Evolutionary conservation across 192 early-diverging fungal species (phyloP).

Genomic region (Backusella sp.): DNA sequence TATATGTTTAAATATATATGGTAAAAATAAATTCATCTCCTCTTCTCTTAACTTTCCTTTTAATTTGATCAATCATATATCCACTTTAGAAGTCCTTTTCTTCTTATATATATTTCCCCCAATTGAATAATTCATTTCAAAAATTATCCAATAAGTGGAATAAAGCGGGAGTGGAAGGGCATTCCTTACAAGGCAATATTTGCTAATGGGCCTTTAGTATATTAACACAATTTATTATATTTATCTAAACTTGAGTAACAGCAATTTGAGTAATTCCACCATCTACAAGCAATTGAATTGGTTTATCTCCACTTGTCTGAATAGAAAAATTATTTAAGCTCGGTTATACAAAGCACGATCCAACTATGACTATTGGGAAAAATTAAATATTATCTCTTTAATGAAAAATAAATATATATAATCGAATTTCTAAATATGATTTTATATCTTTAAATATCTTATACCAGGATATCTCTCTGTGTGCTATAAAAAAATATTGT

Average conservation of each 20-base stretch:
- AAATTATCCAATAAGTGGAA: too few relatives aligned
- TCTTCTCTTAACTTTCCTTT: neutral
- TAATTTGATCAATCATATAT: neutral
- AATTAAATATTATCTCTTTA: neutral
- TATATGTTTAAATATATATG: neutral
- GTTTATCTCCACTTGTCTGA: neutral
- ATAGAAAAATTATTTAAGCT: neutral
- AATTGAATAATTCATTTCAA: neutral
- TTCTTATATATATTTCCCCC: neutral
- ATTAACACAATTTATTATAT: neutral
- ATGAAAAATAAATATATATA: neutral
- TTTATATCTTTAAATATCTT: too few relatives aligned
- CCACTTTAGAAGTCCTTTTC: too few relatives aligned
- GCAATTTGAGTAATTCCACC: neutral
- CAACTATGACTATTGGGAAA: neutral
- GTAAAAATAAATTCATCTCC: neutral
- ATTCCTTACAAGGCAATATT: neutral
- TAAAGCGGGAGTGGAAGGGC: neutral
- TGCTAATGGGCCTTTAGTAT: neutral
- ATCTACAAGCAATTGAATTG: constrained; percentile 1
- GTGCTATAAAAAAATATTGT: too few relatives aligned
- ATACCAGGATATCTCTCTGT: too few relatives aligned
- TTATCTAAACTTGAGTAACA: neutral
- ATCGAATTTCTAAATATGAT: too few relatives aligned
- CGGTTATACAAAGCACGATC: neutral